Percentiles rank a stretch among this genome's conserved stretches.
phyloP scores from a whole-genome alignment of 1,139 yeast genomes.

The Zygosaccharomyces sapae region DNA sequence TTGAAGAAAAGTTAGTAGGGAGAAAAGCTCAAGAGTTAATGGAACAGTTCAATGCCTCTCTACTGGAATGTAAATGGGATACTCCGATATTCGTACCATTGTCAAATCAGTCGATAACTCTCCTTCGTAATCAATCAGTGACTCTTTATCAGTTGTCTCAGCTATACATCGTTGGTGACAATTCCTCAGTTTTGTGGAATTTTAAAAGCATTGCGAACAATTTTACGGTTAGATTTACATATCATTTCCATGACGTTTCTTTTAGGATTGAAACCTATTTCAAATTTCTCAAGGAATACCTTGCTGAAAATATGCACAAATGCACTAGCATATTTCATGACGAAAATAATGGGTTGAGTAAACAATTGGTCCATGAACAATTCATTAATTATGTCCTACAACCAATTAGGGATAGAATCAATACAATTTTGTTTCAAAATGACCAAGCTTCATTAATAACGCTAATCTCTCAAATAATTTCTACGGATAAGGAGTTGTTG shows the following conservation, averaged over 20 bases:
- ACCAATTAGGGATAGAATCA: constrained; percentile 33
- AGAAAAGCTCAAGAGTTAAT: constrained; percentile 6
- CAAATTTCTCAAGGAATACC: constrained; percentile 48
- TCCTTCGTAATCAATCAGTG: constrained; percentile 21
- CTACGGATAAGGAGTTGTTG: constrained; percentile 31
- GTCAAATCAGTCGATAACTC: constrained; percentile 17
- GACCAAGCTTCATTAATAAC: constrained; percentile 24
- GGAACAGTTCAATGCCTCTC: constrained; percentile 20
- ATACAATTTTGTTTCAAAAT: constrained; percentile 32
- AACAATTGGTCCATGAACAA: constrained; percentile 31
- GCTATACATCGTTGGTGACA: constrained; percentile 32
- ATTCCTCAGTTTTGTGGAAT: constrained; percentile 53
- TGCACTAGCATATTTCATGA: constrained; percentile 33
- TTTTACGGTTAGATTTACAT: constrained; percentile 61
- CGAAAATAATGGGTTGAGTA: constrained; percentile 23
- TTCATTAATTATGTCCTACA: constrained; percentile 36
- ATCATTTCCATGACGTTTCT: constrained; percentile 56
- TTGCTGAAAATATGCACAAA: constrained; percentile 33
- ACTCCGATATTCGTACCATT: constrained; percentile 18
- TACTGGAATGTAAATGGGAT: constrained; percentile 33
- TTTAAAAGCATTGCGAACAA: constrained; percentile 54
- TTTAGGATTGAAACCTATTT: constrained; percentile 45
- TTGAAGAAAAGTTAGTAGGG: constrained; percentile 7
- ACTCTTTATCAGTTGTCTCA: constrained; percentile 42
- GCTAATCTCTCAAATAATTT: constrained; percentile 33